These are phyloP conservation scores for Dactylellina parvicollis DNA, from an alignment of 2,329 filamentous ascomycete species.

Conservation along the genomic window DNA sequence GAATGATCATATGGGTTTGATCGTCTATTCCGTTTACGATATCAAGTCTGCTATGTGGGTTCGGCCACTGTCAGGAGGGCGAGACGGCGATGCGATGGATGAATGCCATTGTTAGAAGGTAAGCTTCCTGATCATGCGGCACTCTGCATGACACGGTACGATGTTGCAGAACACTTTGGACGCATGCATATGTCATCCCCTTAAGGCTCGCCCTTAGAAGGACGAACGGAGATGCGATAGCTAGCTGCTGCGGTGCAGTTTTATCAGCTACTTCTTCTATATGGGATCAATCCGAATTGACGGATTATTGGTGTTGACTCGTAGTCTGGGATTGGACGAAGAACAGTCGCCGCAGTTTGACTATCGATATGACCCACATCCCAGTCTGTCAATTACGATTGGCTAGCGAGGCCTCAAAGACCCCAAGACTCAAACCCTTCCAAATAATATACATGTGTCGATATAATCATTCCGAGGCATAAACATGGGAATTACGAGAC, in stretches of 20 bases:
- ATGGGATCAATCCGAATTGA: not conserved
- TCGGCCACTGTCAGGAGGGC: conserved; percentile 11
- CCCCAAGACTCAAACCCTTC: not conserved
- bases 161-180: too few species aligned
- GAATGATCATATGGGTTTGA: not conserved
- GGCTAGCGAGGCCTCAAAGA: conserved; percentile 4
- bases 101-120: conserved; percentile 37
- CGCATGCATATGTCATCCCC: too few species aligned
- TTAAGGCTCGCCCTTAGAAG: too few species aligned
- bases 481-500: conserved; percentile 13
- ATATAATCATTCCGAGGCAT: conserved; percentile 50
- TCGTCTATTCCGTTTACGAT: not conserved
- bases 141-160: not conserved
- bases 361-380: conserved; percentile 30
- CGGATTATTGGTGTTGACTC: not conserved
- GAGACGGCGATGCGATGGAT: conserved; percentile 1
- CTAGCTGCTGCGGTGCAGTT: not conserved
- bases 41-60: not conserved
- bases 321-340: not conserved
- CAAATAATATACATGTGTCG: conserved; percentile 21
- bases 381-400: conserved; percentile 23
- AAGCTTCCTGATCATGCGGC: conserved; percentile 16
- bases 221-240: too few species aligned
- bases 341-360: not conserved
- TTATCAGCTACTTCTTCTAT: conserved; percentile 12